Conservation (phyloP, 1,284 basidiomycete species). For the Ganoderma meredithae region DNA sequence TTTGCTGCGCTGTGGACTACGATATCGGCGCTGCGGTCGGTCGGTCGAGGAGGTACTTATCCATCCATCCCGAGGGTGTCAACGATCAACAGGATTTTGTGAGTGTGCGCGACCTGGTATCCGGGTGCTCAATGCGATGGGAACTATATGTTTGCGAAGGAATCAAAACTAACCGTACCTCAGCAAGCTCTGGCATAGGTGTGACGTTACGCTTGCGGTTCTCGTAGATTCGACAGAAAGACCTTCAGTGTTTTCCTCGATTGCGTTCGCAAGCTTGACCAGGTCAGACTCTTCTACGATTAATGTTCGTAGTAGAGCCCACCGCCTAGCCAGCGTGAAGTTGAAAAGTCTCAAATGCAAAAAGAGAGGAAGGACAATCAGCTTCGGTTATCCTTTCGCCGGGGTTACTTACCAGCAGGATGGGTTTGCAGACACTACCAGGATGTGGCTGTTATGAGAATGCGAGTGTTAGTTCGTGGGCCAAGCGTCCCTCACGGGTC, state of each 20-base stretch:
- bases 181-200: constrained; percentile 75
- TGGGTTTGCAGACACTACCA: background rate
- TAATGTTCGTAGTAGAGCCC: constrained; percentile 78
- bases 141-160: no score
- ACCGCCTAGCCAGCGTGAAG: constrained; percentile 83
- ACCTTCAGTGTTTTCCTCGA: constrained; percentile 81
- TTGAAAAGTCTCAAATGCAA: constrained; percentile 82
- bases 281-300: constrained; percentile 72
- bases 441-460: background rate
- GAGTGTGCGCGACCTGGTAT: constrained; percentile 66
- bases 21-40: constrained; percentile 83
- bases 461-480: background rate
- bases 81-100: constrained; percentile 82
- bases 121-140: background rate
- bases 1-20: constrained; percentile 91
- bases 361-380: background rate
- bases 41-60: constrained; percentile 80
- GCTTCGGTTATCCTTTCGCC: background rate
- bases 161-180: constrained; percentile 47
- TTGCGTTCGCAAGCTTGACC: constrained; percentile 73
- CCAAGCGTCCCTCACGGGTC: background rate
- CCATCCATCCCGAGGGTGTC: constrained; percentile 92
- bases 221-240: constrained; percentile 84
- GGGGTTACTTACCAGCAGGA: background rate
- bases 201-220: constrained; percentile 85